These are phyloP conservation scores for Collybia mongolica DNA, from an alignment of 768 basidiomycete species.

Conservation along the genomic window DNA sequence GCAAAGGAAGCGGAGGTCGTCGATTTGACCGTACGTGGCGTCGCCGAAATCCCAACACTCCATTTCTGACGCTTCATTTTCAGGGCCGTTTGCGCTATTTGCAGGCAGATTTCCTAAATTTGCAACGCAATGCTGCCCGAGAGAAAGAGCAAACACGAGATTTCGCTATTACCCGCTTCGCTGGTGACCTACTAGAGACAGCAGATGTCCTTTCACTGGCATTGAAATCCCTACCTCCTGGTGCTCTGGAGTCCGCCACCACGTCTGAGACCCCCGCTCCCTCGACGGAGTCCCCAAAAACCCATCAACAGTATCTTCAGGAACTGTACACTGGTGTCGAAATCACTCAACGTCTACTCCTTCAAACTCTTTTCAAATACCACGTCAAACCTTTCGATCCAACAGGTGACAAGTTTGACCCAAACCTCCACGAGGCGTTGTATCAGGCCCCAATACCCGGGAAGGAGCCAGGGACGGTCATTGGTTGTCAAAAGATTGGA, in stretches of 20 bases:
- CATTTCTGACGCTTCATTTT: constrained; percentile 8
- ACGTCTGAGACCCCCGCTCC: constrained; percentile 27
- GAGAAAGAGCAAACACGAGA: constrained; percentile 93
- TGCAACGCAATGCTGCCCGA: constrained; percentile 86
- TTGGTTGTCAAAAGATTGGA: constrained; percentile 88
- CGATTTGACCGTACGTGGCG: constrained; percentile 73
- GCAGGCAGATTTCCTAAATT: constrained; percentile 94
- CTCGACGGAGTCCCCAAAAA: constrained; percentile 41
- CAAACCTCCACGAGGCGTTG: constrained; percentile 92
- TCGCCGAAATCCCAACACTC: no score
- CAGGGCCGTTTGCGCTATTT: constrained; percentile 89
- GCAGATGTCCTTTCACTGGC: constrained; percentile 89
- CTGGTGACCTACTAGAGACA: constrained; percentile 84
- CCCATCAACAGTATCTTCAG: constrained; percentile 54
- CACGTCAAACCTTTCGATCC: constrained; percentile 92
- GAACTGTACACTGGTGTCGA: constrained; percentile 87
- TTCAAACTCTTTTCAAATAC: constrained; percentile 89
- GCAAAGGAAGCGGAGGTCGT: constrained; percentile 78
- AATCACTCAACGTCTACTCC: constrained; percentile 86
- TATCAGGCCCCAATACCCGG: constrained; percentile 92
- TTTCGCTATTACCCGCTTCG: constrained; percentile 91
- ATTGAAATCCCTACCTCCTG: constrained; percentile 70
- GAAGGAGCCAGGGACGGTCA: constrained; percentile 84
- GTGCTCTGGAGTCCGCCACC: constrained; percentile 27
- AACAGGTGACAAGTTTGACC: constrained; percentile 90